Evolutionary conservation across 2,329 filamentous ascomycete genomes (phyloP), one percentile per base, ranked within the genome.

Genomic region (Pseudogymnoascus sp.): DNA sequence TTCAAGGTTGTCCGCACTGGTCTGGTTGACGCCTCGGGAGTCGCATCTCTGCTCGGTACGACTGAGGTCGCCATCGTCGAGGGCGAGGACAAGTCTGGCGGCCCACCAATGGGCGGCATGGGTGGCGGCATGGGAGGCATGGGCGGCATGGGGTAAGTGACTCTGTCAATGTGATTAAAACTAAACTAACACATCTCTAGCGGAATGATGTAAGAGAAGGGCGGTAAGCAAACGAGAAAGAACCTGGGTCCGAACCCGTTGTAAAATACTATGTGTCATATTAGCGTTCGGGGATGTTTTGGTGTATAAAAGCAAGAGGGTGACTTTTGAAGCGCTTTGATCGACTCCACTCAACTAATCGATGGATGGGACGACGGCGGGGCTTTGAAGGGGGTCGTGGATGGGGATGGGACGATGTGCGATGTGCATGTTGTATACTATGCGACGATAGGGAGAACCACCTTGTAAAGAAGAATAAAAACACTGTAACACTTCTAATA

Each of bases 1-100:
- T 90, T 99, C 84, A 99, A 99, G 90, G 95, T 99, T 71, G 95
- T 99, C 75, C 92, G 95, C 73, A 99, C 95, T 67, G 93, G 91
- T 74, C 88, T 99, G 65, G 85, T 93, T 73, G 95, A 99, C 73
- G 95, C 95, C 71, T 93, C 89, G 74, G 95, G 95, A 79, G 95
- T 99, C 72, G 95, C 95, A 62, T 97, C 93, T 62, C 87, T 99
- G 66, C 89, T 99, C 66, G 95, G 95, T 75, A 99, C 95, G 69
- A 99, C 95, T 65, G 95, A 99, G 82, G 95, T 97, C 64, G 93
- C 95, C 69, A 96, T 99, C 68, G 93, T 97, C 61, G 95, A 99
- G 77, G 95, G 93, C 62, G 93, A 97, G 77, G 93, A 97, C 77
- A 97, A 97, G 88, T 84, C 85, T 72, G 80, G 83, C 65, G 79